Conservation (phyloP, 345 rosid species). For the Turritis glabra region DNA sequence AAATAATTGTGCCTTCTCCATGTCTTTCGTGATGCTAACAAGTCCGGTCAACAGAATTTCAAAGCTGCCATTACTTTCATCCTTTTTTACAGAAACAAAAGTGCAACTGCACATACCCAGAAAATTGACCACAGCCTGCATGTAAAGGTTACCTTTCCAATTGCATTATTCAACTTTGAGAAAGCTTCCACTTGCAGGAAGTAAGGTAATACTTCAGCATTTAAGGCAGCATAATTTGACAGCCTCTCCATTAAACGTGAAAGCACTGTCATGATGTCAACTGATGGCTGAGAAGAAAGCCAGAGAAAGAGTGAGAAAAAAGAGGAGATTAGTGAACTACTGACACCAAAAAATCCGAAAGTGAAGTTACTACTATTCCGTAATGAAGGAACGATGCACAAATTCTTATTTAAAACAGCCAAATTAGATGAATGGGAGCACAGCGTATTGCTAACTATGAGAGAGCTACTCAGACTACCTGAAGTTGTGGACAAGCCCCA, state of each 20-base stretch:
- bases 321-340: conserved; percentile 3
- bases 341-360: not conserved
- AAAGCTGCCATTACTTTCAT: conserved; percentile 26
- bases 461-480: conserved; percentile 51
- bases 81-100: conserved; percentile 3
- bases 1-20: conserved; percentile 8
- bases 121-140: not conserved
- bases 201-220: conserved; percentile 85
- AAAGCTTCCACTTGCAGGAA: conserved; percentile 99
- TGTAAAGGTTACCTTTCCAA: conserved; percentile 71
- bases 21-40: conserved; percentile 16
- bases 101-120: conserved; percentile 4
- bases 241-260: conserved; percentile 98
- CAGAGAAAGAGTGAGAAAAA: conserved; percentile 22
- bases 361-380: not conserved
- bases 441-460: conserved; percentile 3
- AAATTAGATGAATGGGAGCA: conserved; percentile 8
- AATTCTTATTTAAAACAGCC: conserved; percentile 7
- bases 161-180: conserved; percentile 92
- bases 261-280: conserved; percentile 95
- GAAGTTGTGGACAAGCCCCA: conserved; percentile 97
- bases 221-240: conserved; percentile 91
- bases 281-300: conserved; percentile 65
- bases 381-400: not conserved
- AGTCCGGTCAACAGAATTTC: conserved; percentile 6